Evolutionary conservation across 768 basidiomycete species (phyloP).

Genomic region (Dacryopinax primogenitus): DNA sequence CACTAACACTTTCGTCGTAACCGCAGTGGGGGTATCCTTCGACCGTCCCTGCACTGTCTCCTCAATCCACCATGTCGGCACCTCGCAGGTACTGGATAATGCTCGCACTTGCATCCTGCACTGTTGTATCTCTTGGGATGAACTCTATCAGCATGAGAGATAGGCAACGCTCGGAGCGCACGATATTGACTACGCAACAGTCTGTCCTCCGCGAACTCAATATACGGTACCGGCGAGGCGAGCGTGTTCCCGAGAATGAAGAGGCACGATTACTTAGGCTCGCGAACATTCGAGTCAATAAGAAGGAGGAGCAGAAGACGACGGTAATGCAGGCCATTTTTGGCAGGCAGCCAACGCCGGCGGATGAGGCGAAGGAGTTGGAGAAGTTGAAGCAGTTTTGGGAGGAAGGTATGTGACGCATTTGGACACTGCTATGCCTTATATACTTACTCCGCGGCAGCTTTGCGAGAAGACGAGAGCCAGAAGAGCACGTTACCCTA

Average conservation of each 20-base stretch:
- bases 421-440: neutral
- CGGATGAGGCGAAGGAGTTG: neutral
- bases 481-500: neutral
- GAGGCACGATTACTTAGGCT: neutral
- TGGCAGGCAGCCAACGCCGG: neutral
- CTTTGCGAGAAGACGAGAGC: neutral
- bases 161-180: neutral
- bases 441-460: neutral
- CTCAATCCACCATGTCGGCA: neutral
- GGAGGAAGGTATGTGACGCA: neutral
- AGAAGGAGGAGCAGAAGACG: neutral
- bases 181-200: neutral
- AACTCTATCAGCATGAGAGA: neutral
- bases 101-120: neutral
- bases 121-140: neutral
- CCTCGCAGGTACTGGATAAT: neutral
- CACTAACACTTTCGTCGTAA: too few relatives aligned
- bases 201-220: neutral
- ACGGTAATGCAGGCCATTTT: constrained; percentile 1
- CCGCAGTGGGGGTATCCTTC: too few relatives aligned
- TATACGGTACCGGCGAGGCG: neutral
- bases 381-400: neutral
- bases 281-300: neutral
- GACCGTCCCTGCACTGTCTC: too few relatives aligned
- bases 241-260: neutral